Evolutionary conservation across 225 moss, liverwort and hornwort species (phyloP).

Genomic region (Bryoerythrophyllum caledonicum): DNA sequence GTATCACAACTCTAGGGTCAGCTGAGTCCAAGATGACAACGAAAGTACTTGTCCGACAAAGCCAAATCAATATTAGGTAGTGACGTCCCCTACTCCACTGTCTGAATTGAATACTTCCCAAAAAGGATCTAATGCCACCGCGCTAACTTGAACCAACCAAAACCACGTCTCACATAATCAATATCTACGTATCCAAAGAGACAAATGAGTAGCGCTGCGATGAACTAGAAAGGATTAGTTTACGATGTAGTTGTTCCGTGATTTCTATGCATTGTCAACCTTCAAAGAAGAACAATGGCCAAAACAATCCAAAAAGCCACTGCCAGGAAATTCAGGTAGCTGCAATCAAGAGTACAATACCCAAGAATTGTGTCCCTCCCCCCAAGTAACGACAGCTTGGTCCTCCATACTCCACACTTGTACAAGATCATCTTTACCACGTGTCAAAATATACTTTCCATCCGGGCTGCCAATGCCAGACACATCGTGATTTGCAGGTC

Average conservation of each 20-base stretch:
- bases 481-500: constrained; percentile 18
- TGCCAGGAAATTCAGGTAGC: constrained; percentile 16
- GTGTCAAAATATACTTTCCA: constrained; percentile 98
- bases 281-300: neutral
- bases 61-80: constrained; percentile 96
- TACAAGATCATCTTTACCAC: constrained; percentile 99
- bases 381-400: constrained; percentile 96
- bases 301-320: neutral
- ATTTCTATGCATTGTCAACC: neutral
- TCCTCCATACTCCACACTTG: constrained; percentile 99
- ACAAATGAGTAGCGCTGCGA: constrained; percentile 1
- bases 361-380: constrained; percentile 99
- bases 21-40: constrained; percentile 5
- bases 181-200: neutral
- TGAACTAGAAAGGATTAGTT: neutral
- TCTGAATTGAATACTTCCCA: constrained; percentile 77
- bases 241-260: neutral
- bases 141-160: constrained; percentile 72
- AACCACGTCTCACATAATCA: constrained; percentile 29
- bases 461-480: constrained; percentile 72
- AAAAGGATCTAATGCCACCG: constrained; percentile 90
- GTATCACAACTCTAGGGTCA: neutral
- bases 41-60: constrained; percentile 91
- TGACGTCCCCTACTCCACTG: constrained; percentile 71
- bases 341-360: constrained; percentile 40